A percentile compares a stretch with the other conserved stretches of the same genome.
Evolutionary conservation across 129 eudicot genomes (phyloP).

Genomic region (Tagetes patula): DNA sequence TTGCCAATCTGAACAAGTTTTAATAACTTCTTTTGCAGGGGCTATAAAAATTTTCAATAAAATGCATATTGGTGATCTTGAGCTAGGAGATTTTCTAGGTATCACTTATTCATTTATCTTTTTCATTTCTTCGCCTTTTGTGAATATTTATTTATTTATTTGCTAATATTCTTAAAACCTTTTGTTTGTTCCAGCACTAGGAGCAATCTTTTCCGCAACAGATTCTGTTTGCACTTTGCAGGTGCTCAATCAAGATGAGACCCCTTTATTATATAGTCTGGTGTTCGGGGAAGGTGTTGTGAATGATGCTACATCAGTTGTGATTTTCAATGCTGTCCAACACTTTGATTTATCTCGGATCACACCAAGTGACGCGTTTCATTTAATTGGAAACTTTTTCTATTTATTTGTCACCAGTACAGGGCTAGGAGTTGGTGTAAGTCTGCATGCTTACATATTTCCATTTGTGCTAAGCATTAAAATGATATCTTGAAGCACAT

Average conservation of each 20-base stretch:
- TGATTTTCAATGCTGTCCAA: conserved; percentile 84
- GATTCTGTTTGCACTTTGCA: conserved; percentile 83
- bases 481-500: conserved; percentile 7
- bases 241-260: conserved; percentile 89
- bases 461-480: background rate
- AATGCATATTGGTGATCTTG: conserved; percentile 70
- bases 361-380: conserved; percentile 42
- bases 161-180: conserved; percentile 18
- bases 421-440: conserved; percentile 59
- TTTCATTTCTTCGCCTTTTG: conserved; percentile 7
- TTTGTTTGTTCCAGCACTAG: conserved; percentile 38
- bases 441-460: conserved; percentile 34
- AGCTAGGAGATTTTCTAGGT: conserved; percentile 80
- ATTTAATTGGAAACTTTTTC: conserved; percentile 62
- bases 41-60: conserved; percentile 54
- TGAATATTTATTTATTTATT: background rate
- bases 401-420: conserved; percentile 72
- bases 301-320: conserved; percentile 87
- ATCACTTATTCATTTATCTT: conserved; percentile 21
- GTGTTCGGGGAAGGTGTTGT: conserved; percentile 93
- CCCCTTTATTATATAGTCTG: conserved; percentile 75
- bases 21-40: conserved; percentile 39
- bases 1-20: conserved; percentile 17
- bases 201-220: conserved; percentile 73
- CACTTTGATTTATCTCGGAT: conserved; percentile 70